These are phyloP conservation scores for Fomitopsis pinicola DNA, from an alignment of 1,284 basidiomycete species.

Conservation along the genomic window DNA sequence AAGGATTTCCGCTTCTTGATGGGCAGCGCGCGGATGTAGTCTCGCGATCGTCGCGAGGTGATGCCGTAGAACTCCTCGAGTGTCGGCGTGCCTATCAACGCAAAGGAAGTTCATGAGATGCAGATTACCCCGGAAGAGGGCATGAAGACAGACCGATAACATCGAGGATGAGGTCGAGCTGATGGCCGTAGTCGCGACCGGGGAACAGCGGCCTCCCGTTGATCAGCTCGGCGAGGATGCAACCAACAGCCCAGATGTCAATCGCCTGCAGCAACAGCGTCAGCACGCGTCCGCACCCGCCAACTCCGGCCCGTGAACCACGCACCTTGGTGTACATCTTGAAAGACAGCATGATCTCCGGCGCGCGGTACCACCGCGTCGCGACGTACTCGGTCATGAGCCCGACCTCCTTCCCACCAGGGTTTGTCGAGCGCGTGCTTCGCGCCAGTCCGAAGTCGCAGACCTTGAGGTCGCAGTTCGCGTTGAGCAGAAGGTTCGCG, in stretches of 20 bases:
- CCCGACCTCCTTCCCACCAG: conserved; percentile 65
- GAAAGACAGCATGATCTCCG: conserved; percentile 89
- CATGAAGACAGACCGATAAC: conserved; percentile 55
- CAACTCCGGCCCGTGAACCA: background rate
- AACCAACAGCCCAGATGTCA: conserved; percentile 86
- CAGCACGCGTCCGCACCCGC: conserved; percentile 6
- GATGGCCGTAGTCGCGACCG: conserved; percentile 85
- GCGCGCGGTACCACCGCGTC: conserved; percentile 81
- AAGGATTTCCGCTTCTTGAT: conserved; percentile 67
- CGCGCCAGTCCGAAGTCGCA: conserved; percentile 85
- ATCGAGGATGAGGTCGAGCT: conserved; percentile 81
- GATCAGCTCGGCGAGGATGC: conserved; percentile 86
- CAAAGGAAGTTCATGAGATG: background rate
- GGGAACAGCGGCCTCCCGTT: conserved; percentile 81
- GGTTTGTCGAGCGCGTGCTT: conserved; percentile 58
- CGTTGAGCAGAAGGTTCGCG: conserved; percentile 77
- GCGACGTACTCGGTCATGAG: conserved; percentile 86
- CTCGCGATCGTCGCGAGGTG: conserved; percentile 77
- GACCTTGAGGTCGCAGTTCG: conserved; percentile 83
- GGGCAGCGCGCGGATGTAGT: conserved; percentile 78
- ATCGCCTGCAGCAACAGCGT: conserved; percentile 46
- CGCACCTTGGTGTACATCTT: conserved; percentile 75
- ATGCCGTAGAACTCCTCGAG: conserved; percentile 88
- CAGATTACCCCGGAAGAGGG: background rate
- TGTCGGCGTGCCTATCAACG: conserved; percentile 61